Conservation (phyloP, 345 rosid species). For the Citrus sinensis region DNA sequence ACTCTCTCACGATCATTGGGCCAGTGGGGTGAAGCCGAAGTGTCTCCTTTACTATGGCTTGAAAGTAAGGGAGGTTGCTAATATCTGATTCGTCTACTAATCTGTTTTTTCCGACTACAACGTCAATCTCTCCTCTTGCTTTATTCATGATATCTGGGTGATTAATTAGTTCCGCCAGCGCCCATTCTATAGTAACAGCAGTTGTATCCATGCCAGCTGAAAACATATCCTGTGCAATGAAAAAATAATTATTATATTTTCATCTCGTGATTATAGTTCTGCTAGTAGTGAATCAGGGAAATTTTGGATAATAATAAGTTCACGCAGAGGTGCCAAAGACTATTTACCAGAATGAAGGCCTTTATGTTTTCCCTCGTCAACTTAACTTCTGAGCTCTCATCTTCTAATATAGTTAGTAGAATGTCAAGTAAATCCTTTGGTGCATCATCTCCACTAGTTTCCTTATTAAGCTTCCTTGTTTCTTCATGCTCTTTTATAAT, state of each 20-base stretch:
- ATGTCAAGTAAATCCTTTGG: constrained; percentile 46
- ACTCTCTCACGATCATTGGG: constrained; percentile 57
- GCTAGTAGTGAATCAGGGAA: not conserved
- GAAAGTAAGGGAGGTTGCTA: constrained; percentile 56
- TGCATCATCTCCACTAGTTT: constrained; percentile 2
- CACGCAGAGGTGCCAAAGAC: not conserved
- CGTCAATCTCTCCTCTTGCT: constrained; percentile 54
- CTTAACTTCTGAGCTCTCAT: constrained; percentile 43
- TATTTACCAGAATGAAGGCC: constrained; percentile 50
- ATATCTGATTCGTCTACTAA: constrained; percentile 66
- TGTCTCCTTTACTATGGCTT: constrained; percentile 24
- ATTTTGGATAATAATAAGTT: not conserved
- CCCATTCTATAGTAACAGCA: constrained; percentile 55
- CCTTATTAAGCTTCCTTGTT: constrained; percentile 27
- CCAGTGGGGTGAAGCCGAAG: constrained; percentile 72
- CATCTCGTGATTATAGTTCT: not conserved
- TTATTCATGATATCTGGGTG: constrained; percentile 41
- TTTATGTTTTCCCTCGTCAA: constrained; percentile 51
- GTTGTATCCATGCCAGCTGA: constrained; percentile 71
- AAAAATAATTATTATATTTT: too few species aligned
- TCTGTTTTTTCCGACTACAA: constrained; percentile 23
- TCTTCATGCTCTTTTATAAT: constrained; percentile 47
- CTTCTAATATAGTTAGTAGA: constrained; percentile 38
- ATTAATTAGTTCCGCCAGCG: constrained; percentile 69
- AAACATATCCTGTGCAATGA: constrained; percentile 45